These are phyloP conservation scores for Saccharomyces mikatae DNA, from an alignment of 805 yeast genomes.

Conservation along the genomic window DNA sequence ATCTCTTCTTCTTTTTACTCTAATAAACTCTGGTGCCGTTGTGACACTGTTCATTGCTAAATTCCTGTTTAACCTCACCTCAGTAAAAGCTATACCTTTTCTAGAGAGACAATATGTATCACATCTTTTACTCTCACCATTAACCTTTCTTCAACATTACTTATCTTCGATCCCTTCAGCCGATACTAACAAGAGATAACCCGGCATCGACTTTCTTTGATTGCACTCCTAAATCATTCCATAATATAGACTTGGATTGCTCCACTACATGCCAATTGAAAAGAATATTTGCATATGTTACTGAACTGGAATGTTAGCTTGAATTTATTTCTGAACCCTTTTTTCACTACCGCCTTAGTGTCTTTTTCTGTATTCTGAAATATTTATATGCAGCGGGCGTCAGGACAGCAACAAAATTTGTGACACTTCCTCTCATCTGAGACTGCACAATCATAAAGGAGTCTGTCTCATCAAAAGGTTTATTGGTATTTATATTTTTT, in stretches of 20 bases:
- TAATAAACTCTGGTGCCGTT: conserved; percentile 50
- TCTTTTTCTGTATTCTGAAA: neutral
- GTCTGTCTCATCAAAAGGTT: neutral
- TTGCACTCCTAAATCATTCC: neutral
- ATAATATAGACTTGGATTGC: neutral
- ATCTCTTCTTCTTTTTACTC: conserved; percentile 79
- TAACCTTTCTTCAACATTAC: neutral
- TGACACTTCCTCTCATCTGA: neutral
- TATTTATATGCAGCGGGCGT: neutral
- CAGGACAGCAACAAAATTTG: neutral
- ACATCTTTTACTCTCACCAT: neutral
- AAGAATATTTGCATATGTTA: neutral
- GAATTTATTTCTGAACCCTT: neutral
- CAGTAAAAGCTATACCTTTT: neutral
- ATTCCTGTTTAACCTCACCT: conserved; percentile 1
- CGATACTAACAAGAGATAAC: neutral
- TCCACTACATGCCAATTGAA: neutral
- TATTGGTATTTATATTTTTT: neutral
- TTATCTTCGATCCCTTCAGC: neutral
- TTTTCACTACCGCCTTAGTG: neutral
- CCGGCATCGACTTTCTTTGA: neutral
- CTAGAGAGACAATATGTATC: neutral
- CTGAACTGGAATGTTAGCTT: neutral
- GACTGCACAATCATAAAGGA: neutral
- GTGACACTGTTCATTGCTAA: conserved; percentile 16